Conservation (phyloP, 768 basidiomycete species). For the Termitomyces sp. region DNA sequence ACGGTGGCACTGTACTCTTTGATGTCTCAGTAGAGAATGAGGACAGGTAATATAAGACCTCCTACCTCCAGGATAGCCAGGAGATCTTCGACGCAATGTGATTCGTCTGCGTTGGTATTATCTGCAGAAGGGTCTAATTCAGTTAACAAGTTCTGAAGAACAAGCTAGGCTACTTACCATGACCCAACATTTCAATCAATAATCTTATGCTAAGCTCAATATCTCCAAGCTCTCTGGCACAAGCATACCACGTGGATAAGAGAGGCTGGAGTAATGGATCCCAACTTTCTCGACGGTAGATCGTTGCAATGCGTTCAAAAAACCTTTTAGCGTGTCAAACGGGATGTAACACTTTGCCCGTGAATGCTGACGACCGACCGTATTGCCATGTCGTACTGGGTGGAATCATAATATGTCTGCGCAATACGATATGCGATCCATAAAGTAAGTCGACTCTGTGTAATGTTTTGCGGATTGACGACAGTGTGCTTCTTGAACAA, state of each 20-base stretch:
- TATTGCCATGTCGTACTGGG: constrained; percentile 84
- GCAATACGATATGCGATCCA: constrained; percentile 91
- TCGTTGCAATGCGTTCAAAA: constrained; percentile 87
- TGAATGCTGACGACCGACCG: constrained; percentile 42
- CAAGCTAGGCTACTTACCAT: constrained; percentile 42
- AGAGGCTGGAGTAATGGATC: constrained; percentile 65
- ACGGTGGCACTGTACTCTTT: constrained; percentile 67
- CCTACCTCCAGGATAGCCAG: constrained; percentile 66
- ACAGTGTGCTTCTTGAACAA: constrained; percentile 76
- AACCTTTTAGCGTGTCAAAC: constrained; percentile 50
- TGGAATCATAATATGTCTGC: constrained; percentile 72
- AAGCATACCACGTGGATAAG: constrained; percentile 75
- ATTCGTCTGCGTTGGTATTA: constrained; percentile 37
- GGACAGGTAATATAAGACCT: too few relatives aligned
- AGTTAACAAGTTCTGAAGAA: neutral
- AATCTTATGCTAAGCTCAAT: constrained; percentile 71
- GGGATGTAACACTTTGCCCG: neutral
- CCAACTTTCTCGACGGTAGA: constrained; percentile 87
- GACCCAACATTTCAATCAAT: constrained; percentile 78
- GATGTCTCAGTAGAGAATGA: neutral
- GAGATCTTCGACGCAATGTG: constrained; percentile 56
- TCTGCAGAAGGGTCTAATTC: constrained; percentile 18
- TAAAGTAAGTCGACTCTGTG: constrained; percentile 78
- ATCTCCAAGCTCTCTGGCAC: constrained; percentile 72
- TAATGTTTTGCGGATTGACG: constrained; percentile 30